These are phyloP conservation scores for Pittosporum tobira DNA, from an alignment of 129 eudicot species.

Conservation along the genomic window DNA sequence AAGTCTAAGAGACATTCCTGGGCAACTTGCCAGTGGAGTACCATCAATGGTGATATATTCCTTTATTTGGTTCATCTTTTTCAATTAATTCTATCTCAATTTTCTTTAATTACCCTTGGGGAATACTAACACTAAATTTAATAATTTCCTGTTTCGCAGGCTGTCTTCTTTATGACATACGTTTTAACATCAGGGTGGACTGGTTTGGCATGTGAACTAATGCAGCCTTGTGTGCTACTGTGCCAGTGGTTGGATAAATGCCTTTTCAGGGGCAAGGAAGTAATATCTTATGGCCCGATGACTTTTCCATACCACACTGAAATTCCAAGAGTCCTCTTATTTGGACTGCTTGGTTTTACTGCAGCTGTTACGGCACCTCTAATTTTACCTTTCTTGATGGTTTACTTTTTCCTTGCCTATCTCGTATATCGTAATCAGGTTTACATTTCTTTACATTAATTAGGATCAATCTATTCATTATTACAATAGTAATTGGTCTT, in stretches of 20 bases:
- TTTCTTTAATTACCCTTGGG: not conserved
- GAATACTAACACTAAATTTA: no score
- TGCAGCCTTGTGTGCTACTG: slow-evolving; percentile 66
- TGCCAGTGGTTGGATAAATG: slow-evolving; percentile 47
- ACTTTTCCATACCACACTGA: slow-evolving; percentile 93
- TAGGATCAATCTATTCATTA: not conserved
- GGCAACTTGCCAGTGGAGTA: slow-evolving; percentile 57
- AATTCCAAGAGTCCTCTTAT: slow-evolving; percentile 72
- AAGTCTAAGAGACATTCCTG: slow-evolving; percentile 48
- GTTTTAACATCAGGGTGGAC: slow-evolving; percentile 96
- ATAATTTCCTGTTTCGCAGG: slow-evolving; percentile 76
- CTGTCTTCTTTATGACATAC: slow-evolving; percentile 80
- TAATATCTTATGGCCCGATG: slow-evolving; percentile 31
- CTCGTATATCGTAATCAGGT: slow-evolving; percentile 94
- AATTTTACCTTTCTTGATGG: slow-evolving; percentile 73
- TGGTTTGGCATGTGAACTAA: slow-evolving; percentile 68
- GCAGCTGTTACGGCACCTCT: slow-evolving; percentile 69
- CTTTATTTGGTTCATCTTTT: not conserved
- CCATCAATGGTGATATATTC: slow-evolving; percentile 56
- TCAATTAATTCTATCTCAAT: not conserved
- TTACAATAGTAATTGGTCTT: no score
- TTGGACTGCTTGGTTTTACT: slow-evolving; percentile 75
- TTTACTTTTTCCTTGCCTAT: slow-evolving; percentile 76
- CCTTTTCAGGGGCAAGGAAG: slow-evolving; percentile 48
- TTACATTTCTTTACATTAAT: not conserved